Percentiles rank a stretch among this genome's conserved stretches.
These are phyloP conservation scores for Hypoxylon rickii DNA, from an alignment of 495 filamentous ascomycete genomes.

Conservation along the genomic window DNA sequence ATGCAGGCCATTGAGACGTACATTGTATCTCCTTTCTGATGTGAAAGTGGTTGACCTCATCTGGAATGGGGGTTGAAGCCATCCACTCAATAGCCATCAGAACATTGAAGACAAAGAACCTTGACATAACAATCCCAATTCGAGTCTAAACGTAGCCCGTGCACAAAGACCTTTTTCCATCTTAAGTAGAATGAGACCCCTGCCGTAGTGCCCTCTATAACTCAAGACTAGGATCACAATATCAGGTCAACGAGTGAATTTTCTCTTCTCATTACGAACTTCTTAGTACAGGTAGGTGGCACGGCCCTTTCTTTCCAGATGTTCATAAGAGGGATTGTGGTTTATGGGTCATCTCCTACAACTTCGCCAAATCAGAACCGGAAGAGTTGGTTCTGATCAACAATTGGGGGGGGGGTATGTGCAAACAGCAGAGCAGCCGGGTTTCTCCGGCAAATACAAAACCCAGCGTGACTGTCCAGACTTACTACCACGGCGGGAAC, in stretches of 20 bases:
- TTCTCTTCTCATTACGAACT: slow-evolving; percentile 36
- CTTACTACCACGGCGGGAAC: slow-evolving; percentile 5
- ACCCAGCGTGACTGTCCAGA: slow-evolving; percentile 6
- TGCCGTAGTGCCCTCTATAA: no score
- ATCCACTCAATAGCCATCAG: no score
- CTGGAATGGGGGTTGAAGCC: no score
- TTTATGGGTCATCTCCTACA: slow-evolving; percentile 36
- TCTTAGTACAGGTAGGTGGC: slow-evolving; percentile 11
- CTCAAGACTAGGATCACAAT: no score
- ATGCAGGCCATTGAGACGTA: no score
- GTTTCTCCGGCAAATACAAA: slow-evolving; percentile 22
- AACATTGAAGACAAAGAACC: no score
- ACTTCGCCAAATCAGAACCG: slow-evolving; percentile 27
- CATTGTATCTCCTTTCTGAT: no score
- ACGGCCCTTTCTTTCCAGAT: slow-evolving; percentile 9
- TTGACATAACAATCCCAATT: no score
- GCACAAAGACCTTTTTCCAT: no score
- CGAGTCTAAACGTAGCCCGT: no score
- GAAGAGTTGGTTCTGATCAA: slow-evolving; percentile 22
- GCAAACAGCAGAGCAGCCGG: slow-evolving; percentile 28
- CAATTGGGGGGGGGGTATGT: slow-evolving; percentile 35
- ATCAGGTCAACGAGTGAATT: slow-evolving; percentile 27
- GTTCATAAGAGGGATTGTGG: slow-evolving; percentile 27
- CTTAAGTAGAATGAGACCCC: no score
- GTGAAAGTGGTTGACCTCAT: no score